These are phyloP conservation scores for Xylariaceae sp. DNA, from an alignment of 2,329 filamentous ascomycete species.

Conservation along the genomic window DNA sequence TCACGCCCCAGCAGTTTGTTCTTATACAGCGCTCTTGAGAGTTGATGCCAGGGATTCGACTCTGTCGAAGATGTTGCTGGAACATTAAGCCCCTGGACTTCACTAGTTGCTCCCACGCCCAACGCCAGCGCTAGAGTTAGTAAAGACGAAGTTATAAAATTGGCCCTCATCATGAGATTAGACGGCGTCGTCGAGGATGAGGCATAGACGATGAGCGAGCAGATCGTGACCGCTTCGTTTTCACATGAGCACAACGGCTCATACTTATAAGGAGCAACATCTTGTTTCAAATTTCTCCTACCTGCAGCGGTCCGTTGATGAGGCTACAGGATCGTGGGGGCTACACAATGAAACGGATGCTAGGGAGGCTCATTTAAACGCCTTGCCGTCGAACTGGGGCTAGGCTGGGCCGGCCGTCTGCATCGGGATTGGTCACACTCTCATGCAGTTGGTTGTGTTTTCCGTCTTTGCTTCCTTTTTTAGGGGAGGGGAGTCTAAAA, in stretches of 20 bases:
- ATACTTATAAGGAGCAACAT: not conserved
- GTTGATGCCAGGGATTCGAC: not conserved
- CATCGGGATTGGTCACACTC: not conserved
- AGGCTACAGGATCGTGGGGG: not conserved
- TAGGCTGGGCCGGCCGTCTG: not conserved
- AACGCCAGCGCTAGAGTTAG: slow-evolving; percentile 7
- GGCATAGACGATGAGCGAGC: not conserved
- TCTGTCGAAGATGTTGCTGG: not conserved
- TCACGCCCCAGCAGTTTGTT: slow-evolving; percentile 2
- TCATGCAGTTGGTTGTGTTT: not conserved
- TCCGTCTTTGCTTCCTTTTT: not conserved
- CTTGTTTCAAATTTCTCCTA: not conserved
- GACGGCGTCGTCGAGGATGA: not conserved
- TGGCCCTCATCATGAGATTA: slow-evolving; percentile 1
- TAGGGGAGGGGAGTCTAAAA: not conserved
- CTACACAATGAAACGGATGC: not conserved
- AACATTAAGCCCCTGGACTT: not conserved
- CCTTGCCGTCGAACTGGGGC: not conserved
- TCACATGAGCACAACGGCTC: not conserved
- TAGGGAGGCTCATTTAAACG: not conserved
- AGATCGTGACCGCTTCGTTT: not conserved
- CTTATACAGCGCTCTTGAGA: slow-evolving; percentile 4
- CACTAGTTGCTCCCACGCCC: not conserved
- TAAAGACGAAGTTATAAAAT: not conserved
- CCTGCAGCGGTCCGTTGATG: not conserved